Percentiles rank a stretch among this genome's conserved stretches.
Evolutionary conservation across 306 rosid genomes (phyloP).

Genomic region (Canavalia ensiformis): DNA sequence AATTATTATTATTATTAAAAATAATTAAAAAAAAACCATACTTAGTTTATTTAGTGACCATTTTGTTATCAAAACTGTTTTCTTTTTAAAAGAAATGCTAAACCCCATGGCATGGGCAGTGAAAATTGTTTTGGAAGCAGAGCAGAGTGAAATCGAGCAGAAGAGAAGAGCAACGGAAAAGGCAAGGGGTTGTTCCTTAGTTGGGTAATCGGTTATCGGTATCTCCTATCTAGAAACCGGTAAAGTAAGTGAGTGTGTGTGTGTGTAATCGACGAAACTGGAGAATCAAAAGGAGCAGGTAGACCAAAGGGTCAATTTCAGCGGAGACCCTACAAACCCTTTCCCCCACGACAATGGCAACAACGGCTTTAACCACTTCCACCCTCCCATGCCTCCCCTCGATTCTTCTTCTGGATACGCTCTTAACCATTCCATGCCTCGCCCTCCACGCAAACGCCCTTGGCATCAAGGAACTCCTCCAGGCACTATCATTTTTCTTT

Average conservation of each 20-base stretch:
- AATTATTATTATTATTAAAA: too few relatives aligned
- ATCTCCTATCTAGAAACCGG: too few relatives aligned
- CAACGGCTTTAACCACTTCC: slow-evolving; percentile 6
- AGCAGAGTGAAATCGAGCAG: not conserved
- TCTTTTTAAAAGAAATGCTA: not conserved
- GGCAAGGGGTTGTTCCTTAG: too few relatives aligned
- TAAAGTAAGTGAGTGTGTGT: not conserved
- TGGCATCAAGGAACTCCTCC: slow-evolving; percentile 58
- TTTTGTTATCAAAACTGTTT: not conserved
- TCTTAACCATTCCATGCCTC: slow-evolving; percentile 18
- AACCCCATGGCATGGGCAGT: not conserved
- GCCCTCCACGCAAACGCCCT: slow-evolving; percentile 41
- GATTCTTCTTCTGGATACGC: slow-evolving; percentile 36
- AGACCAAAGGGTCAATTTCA: slow-evolving; percentile 47
- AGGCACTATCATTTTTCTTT: slow-evolving; percentile 45
- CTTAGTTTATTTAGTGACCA: not conserved
- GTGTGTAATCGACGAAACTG: slow-evolving; percentile 18
- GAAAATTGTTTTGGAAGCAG: not conserved
- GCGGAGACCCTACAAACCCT: slow-evolving; percentile 37
- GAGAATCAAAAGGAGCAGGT: slow-evolving; percentile 39
- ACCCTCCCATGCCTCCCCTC: not conserved
- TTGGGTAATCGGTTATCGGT: too few relatives aligned
- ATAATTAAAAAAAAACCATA: too few relatives aligned
- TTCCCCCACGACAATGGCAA: slow-evolving; percentile 21
- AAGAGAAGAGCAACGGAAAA: not conserved